A percentile compares a stretch with the other conserved stretches of the same genome.
These are phyloP conservation scores for Scolecobasidium constrictum DNA, from an alignment of 2,329 filamentous ascomycete species.

Conservation along the genomic window DNA sequence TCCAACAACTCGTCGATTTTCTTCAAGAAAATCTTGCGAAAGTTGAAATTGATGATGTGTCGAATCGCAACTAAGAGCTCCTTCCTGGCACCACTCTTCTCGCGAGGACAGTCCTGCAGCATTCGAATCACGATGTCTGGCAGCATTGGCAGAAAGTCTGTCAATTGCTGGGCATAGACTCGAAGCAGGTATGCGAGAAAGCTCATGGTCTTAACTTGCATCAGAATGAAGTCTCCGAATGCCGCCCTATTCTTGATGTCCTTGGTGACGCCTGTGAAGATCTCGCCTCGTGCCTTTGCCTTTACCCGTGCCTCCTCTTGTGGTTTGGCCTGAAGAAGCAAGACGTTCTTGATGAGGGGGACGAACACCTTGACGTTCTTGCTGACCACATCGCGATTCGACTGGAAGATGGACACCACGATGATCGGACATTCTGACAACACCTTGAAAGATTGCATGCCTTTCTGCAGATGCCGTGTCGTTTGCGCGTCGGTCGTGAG, in stretches of 20 bases:
- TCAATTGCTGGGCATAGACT: slow-evolving; percentile 75
- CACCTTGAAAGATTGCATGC: slow-evolving; percentile 98
- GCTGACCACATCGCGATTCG: slow-evolving; percentile 68
- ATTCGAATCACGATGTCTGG: slow-evolving; percentile 85
- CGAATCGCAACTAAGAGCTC: slow-evolving; percentile 92
- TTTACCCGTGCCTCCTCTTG: slow-evolving; percentile 87
- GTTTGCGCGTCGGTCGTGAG: slow-evolving; percentile 75
- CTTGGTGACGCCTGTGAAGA: slow-evolving; percentile 87
- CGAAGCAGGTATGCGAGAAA: slow-evolving; percentile 88
- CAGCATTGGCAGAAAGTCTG: slow-evolving; percentile 75
- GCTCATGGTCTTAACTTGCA: slow-evolving; percentile 98
- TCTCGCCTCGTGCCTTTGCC: slow-evolving; percentile 64
- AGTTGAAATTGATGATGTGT: slow-evolving; percentile 99
- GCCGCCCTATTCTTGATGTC: slow-evolving; percentile 88
- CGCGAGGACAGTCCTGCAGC: slow-evolving; percentile 84
- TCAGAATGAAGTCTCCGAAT: slow-evolving; percentile 95
- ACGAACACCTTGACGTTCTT: slow-evolving; percentile 88
- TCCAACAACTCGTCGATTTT: slow-evolving; percentile 95
- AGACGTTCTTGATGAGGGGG: slow-evolving; percentile 81
- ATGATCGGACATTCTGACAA: slow-evolving; percentile 97
- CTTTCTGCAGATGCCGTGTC: slow-evolving; percentile 69
- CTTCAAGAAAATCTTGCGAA: slow-evolving; percentile 82
- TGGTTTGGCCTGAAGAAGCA: slow-evolving; percentile 80
- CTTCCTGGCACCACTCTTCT: slow-evolving; percentile 88
- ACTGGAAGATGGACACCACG: slow-evolving; percentile 95